Conservation (phyloP, 164 flowering plant species). For the Malania oleifera region DNA sequence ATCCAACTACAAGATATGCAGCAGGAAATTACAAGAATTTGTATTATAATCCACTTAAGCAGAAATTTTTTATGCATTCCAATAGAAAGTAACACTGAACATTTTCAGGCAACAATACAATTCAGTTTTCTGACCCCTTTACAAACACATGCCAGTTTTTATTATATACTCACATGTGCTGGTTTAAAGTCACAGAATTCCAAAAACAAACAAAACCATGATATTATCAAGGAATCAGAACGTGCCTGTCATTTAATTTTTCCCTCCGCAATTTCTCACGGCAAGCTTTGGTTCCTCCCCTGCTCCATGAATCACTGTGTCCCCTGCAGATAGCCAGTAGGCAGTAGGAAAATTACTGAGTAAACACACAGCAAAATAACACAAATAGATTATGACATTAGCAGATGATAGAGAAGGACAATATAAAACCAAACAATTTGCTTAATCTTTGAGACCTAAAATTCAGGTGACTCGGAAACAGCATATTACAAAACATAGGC, state of each 20-base stretch:
- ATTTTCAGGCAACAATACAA: too few species aligned
- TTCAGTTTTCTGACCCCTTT: too few species aligned
- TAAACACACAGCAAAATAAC: neutral
- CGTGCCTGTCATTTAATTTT: constrained; percentile 28
- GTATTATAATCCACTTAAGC: too few species aligned
- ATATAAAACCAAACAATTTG: too few species aligned
- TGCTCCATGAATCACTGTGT: constrained; percentile 14
- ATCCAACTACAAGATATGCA: too few species aligned
- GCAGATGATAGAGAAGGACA: too few species aligned
- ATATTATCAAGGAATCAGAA: neutral
- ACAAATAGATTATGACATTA: neutral
- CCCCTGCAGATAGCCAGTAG: constrained; percentile 6
- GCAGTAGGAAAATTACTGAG: neutral
- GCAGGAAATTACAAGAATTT: neutral
- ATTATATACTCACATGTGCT: neutral
- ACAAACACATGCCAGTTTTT: too few species aligned
- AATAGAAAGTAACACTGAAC: too few species aligned
- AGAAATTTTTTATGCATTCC: too few species aligned
- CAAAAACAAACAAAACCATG: neutral
- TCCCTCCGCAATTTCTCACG: constrained; percentile 33
- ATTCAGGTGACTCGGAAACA: too few species aligned
- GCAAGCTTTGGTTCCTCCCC: constrained; percentile 25
- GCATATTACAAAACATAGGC: too few species aligned
- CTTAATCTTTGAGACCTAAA: too few species aligned
- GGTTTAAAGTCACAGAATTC: neutral